A percentile compares a stretch with the other conserved stretches of the same genome.
These are phyloP conservation scores for Schizosaccharomyces lindneri DNA, from an alignment of 805 yeast genomes.

Conservation along the genomic window DNA sequence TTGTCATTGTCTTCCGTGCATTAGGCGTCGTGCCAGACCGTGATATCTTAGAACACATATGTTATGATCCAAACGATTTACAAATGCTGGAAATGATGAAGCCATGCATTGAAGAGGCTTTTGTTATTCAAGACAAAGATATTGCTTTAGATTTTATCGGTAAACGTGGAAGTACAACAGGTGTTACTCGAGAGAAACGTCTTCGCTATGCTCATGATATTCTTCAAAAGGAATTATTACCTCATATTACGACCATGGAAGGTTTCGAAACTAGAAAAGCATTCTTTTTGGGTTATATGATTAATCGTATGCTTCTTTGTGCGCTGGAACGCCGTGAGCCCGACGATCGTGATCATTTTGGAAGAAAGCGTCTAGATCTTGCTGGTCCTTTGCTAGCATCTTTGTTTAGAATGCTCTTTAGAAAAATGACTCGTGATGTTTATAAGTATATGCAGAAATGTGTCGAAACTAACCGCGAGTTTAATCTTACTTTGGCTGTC, in stretches of 20 bases:
- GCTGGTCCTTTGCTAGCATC: conserved; percentile 96
- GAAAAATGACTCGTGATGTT: conserved; percentile 85
- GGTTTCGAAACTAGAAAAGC: conserved; percentile 95
- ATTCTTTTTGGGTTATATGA: conserved; percentile 92
- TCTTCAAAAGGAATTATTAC: conserved; percentile 81
- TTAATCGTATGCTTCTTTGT: conserved; percentile 76
- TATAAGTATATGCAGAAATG: conserved; percentile 97
- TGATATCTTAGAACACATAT: conserved; percentile 90
- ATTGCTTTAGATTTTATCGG: conserved; percentile 95
- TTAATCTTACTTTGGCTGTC: conserved; percentile 86
- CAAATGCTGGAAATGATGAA: conserved; percentile 97
- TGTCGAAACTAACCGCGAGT: conserved; percentile 91
- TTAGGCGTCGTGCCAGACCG: conserved; percentile 97
- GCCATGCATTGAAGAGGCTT: conserved; percentile 98
- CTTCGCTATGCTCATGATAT: conserved; percentile 93
- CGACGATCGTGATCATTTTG: conserved; percentile 98
- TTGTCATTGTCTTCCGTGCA: conserved; percentile 90
- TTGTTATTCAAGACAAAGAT: conserved; percentile 91
- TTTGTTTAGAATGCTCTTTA: conserved; percentile 79
- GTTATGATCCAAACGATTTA: conserved; percentile 96
- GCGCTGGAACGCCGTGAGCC: conserved; percentile 94
- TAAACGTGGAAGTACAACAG: conserved; percentile 90
- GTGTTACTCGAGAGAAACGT: conserved; percentile 93
- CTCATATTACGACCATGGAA: conserved; percentile 90
- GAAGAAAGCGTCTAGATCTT: conserved; percentile 90